Evolutionary conservation across 2,329 filamentous ascomycete species (phyloP), one percentile per base, ranked within the genome.

Genomic region (Cordyceps militaris): DNA sequence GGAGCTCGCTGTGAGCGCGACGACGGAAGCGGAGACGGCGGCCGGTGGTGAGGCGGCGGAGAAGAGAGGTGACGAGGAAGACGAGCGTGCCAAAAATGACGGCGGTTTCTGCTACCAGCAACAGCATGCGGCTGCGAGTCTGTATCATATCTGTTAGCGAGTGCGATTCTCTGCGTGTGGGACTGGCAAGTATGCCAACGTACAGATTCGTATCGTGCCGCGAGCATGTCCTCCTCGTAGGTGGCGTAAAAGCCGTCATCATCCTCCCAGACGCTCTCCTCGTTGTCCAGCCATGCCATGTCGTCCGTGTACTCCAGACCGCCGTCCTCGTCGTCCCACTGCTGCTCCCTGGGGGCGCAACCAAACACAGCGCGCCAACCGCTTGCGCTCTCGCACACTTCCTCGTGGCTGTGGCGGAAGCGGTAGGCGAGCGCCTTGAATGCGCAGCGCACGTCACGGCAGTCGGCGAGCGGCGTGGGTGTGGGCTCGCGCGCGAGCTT

Each of bases 391-490:
- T 61, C 60, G 56, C 62, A 64, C 59, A 66, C 54, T 32, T 42
- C 52, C 11, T 62, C 60, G 11, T 65, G 62, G 2, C 64, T 63
- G 44, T 73, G 68, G 61, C 71, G 71, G 53, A 77, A 67, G 49
- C 71, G 71, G 50, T 70, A 62, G 44, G 71, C 68, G 48, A 78
- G 64, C n/a, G 70, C 65, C 42, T 68, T 66, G 47, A 77, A 65
- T 43, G 78, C 64, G 60, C 78, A 80, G 61, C 71, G 74, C 43
- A 79, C 56, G 59, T 67, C 73, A 50, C 72, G 70, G 57, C 76
- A 78, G 8, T 72, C 66, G 23, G 63, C 52, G 44, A 72, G 63
- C 16, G 53, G 40, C 9, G 26, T 47, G 26, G 57, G 44, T 4
- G 23, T 4, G 13, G 30, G 46, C 23, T 24, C 23, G 9, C 10